Evolutionary conservation across 208 protist genomes (phyloP), one percentile per base, ranked within the genome.

Genomic region (Leishmania martiniquensis): DNA sequence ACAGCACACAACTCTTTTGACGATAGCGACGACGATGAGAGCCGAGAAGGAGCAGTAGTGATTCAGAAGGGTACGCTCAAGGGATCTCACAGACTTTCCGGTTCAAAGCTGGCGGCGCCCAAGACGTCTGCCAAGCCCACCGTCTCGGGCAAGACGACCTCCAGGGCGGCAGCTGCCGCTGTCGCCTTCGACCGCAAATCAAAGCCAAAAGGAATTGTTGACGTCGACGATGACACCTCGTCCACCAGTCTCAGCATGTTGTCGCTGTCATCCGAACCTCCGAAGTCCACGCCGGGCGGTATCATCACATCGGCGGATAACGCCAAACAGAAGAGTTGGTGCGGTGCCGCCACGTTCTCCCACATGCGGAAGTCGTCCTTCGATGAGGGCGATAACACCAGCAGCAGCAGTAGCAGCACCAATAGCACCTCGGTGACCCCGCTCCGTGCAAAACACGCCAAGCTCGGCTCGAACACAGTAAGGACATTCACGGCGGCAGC

Each of bases 311-410:
- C 39, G 4, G 39, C 63, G 63, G 17, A 25, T 2, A 32, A 5
- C 7, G 47, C 1, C 13, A 2, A n/a, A n/a, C n/a, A n/a, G 13
- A n/a, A 44, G 37, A 39, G 39, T 22, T 29, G 20, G 12, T 6
- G 25, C 10, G 39, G 6, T 2, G 63, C 20, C 63, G 2, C 69
- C 13, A 77, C 62, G 45, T n/a, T 39, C 4, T 72, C 52, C 2
- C 81, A 76, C 62, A 45, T 59, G 32, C 72, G 78, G 12, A 63
- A 60, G 15, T 88, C 85, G 0, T 83, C 85, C 47, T 88, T 88
- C 47, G 85, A 88, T 59, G 83, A 86, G 22, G 85, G 85, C 71
- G 81, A 88, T 32, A 51, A 65, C 22, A 52, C 5, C 29, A 71
- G 15, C 22, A 39, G 49, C 20, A 37, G 42, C n/a, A 44, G 71